Evolutionary conservation across 139 green algal genomes (phyloP).

Genomic region (Tetradesmus obliquus): DNA sequence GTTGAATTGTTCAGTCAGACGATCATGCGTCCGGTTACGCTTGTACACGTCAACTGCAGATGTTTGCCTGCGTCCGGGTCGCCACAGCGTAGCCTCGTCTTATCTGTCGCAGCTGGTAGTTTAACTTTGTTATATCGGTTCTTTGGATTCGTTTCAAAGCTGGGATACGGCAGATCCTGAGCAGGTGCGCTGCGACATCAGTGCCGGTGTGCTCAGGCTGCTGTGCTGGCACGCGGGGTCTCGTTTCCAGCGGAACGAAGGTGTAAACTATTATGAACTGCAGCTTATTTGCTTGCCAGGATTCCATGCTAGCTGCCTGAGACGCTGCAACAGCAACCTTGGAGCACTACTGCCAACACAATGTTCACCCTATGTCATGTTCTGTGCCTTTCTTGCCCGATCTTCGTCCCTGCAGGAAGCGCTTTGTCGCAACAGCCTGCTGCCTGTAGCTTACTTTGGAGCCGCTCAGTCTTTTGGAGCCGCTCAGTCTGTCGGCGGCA

Average conservation of each 20-base stretch:
- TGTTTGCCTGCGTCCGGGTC: neutral
- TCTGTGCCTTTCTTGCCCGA: too few relatives aligned
- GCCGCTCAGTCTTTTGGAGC: too few relatives aligned
- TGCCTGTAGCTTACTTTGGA: too few relatives aligned
- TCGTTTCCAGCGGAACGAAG: neutral
- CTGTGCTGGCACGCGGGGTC: neutral
- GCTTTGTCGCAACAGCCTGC: too few relatives aligned
- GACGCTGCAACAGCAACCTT: neutral
- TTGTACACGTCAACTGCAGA: neutral
- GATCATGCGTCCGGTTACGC: neutral
- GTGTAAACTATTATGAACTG: neutral
- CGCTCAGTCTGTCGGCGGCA: too few relatives aligned
- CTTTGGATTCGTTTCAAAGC: too few relatives aligned
- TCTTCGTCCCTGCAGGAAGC: too few relatives aligned
- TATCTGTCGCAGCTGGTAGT: too few relatives aligned
- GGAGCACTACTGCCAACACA: neutral
- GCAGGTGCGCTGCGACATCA: neutral
- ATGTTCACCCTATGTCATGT: too few relatives aligned
- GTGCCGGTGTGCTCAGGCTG: neutral
- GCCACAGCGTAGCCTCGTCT: neutral
- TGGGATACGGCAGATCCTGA: neutral
- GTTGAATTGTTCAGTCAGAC: too few relatives aligned
- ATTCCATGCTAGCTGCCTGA: neutral
- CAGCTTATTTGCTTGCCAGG: neutral
- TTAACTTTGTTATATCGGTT: too few relatives aligned